These are phyloP conservation scores for Capronia coronata DNA, from an alignment of 2,329 filamentous ascomycete genomes.

Conservation along the genomic window DNA sequence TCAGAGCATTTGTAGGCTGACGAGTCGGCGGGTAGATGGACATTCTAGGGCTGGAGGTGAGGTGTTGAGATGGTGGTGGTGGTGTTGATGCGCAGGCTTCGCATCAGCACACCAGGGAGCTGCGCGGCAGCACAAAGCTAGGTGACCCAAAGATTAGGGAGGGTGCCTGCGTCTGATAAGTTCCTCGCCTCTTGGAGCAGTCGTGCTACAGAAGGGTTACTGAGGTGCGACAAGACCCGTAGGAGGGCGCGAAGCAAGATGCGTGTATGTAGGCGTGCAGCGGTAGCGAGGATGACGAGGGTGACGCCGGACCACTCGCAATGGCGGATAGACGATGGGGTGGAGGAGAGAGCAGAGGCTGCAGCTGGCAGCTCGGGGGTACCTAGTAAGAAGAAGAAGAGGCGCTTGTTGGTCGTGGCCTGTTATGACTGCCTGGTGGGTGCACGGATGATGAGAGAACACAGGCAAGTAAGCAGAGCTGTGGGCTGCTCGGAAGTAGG, in stretches of 20 bases:
- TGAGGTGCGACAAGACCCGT: slow-evolving; percentile 19
- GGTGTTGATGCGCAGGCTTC: slow-evolving; percentile 25
- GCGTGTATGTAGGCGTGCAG: slow-evolving; percentile 23
- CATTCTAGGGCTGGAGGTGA: slow-evolving; percentile 22
- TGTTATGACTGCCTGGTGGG: slow-evolving; percentile 9
- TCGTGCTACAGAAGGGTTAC: slow-evolving; percentile 17
- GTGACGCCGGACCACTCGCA: slow-evolving; percentile 12
- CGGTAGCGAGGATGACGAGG: slow-evolving; percentile 25
- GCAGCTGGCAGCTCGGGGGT: slow-evolving; percentile 18
- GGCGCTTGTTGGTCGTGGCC: slow-evolving; percentile 13
- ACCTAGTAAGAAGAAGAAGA: slow-evolving; percentile 10
- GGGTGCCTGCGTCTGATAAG: slow-evolving; percentile 25
- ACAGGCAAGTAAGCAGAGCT: slow-evolving; percentile 4
- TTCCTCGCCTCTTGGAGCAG: slow-evolving; percentile 10
- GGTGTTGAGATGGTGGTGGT: slow-evolving; percentile 14
- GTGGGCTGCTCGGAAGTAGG: slow-evolving; percentile 7
- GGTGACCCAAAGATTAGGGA: slow-evolving; percentile 21
- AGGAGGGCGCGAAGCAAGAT: slow-evolving; percentile 11
- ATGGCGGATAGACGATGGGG: slow-evolving; percentile 16
- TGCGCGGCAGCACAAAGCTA: slow-evolving; percentile 23
- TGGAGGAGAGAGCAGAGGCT: slow-evolving; percentile 22
- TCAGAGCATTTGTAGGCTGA: slow-evolving; percentile 54
- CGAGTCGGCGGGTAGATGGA: slow-evolving; percentile 44
- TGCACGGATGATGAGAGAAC: neutral
- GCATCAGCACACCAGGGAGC: slow-evolving; percentile 24